phyloP scores from a whole-genome alignment of 805 yeast species.

The Huiozyma sinensis region DNA sequence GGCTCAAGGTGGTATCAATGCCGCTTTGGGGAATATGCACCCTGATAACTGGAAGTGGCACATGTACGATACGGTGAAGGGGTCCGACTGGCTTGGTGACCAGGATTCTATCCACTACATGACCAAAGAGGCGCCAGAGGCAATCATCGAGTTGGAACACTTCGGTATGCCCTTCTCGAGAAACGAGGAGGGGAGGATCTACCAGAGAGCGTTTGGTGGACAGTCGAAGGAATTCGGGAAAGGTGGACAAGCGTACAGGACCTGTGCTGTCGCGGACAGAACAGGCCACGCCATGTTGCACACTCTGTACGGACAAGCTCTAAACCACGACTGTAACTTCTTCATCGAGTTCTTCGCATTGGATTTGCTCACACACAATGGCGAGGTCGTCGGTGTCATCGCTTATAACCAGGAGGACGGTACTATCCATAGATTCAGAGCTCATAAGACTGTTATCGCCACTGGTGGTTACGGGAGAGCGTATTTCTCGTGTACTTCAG shows the following conservation, averaged over 20 bases:
- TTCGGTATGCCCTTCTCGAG: conserved; percentile 98
- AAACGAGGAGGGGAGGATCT: conserved; percentile 91
- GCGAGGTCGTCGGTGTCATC: conserved; percentile 91
- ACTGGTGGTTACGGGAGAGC: conserved; percentile 99
- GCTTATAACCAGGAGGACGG: conserved; percentile 99
- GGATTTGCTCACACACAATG: conserved; percentile 90
- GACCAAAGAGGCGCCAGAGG: conserved; percentile 96
- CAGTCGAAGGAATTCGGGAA: conserved; percentile 92
- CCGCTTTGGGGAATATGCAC: conserved; percentile 98
- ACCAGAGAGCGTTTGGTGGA: conserved; percentile 99
- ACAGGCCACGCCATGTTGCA: conserved; percentile 97
- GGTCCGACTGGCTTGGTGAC: conserved; percentile 99
- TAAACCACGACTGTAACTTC: conserved; percentile 94
- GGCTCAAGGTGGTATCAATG: conserved; percentile 99
- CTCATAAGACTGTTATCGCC: conserved; percentile 92
- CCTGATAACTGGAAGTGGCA: conserved; percentile 99
- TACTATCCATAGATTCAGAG: conserved; percentile 93
- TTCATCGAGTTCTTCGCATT: conserved; percentile 95
- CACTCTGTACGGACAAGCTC: conserved; percentile 90
- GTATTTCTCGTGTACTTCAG: conserved; percentile 97
- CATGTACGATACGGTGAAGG: conserved; percentile 98
- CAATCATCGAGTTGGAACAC: conserved; percentile 94
- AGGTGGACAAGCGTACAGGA: conserved; percentile 98
- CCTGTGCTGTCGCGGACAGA: conserved; percentile 99
- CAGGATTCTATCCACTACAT: conserved; percentile 98